Conservation (phyloP, 2,329 filamentous ascomycete genomes). For the Botrytis deweyae region DNA sequence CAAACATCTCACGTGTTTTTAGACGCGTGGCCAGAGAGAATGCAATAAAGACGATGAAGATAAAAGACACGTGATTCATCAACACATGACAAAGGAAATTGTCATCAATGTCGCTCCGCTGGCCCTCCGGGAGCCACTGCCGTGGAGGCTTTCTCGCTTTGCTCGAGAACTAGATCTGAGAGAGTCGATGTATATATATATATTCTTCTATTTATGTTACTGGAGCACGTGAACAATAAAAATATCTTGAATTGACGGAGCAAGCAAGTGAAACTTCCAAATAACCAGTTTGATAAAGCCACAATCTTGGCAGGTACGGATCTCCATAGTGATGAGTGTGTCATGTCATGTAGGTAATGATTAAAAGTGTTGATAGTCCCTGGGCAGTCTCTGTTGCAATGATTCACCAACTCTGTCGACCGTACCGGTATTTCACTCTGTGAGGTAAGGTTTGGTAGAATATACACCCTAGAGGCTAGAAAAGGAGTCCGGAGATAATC, state of each 20-base stretch:
- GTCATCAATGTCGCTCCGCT: background rate
- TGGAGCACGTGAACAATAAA: background rate
- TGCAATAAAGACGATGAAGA: background rate
- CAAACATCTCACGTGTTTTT: background rate
- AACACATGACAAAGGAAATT: background rate
- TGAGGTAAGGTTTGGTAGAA: no score
- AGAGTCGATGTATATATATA: background rate
- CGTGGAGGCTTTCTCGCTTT: background rate
- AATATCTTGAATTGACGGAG: background rate
- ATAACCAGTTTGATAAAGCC: background rate
- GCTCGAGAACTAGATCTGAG: background rate
- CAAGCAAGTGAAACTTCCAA: background rate
- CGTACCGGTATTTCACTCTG: background rate
- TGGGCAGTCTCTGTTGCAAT: background rate
- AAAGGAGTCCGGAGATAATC: background rate
- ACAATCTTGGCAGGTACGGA: conserved; percentile 1
- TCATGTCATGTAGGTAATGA: background rate
- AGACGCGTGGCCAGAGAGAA: background rate
- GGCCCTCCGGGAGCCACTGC: background rate
- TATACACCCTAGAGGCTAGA: background rate
- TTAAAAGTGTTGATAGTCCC: background rate
- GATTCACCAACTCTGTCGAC: background rate
- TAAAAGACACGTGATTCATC: background rate
- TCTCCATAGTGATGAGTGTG: background rate
- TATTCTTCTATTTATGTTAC: background rate